A percentile compares a stretch with the other conserved stretches of the same genome.
These are phyloP conservation scores for Aspergillus latus DNA, from an alignment of 2,329 filamentous ascomycete genomes.

Conservation along the genomic window DNA sequence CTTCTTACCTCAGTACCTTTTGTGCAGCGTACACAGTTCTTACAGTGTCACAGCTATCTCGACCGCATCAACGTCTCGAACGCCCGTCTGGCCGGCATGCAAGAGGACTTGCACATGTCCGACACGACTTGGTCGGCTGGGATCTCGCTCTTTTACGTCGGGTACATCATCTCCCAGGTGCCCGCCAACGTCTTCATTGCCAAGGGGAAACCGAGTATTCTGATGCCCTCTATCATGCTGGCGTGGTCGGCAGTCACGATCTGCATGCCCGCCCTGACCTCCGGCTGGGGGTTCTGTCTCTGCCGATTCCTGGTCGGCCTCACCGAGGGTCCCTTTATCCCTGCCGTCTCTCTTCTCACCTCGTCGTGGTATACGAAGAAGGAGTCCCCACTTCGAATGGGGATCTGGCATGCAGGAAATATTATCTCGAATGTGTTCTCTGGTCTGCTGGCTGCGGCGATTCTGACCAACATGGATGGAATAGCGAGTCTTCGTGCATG, in stretches of 20 bases:
- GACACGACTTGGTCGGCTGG: conserved; percentile 16
- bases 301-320: conserved; percentile 13
- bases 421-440: conserved; percentile 14
- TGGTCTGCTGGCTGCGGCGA: conserved; percentile 11
- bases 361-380: conserved; percentile 15
- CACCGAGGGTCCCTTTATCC: conserved; percentile 12
- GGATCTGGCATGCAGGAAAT: conserved; percentile 15
- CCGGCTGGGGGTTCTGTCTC: conserved; percentile 11
- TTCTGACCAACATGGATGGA: conserved; percentile 12
- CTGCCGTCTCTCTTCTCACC: conserved; percentile 10
- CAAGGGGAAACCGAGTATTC: conserved; percentile 9
- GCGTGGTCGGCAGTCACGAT: conserved; percentile 13
- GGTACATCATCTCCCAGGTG: conserved; percentile 13
- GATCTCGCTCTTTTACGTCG: conserved; percentile 16
- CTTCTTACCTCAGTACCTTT: no score
- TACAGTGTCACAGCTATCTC: conserved; percentile 4
- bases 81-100: conserved; percentile 14
- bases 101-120: conserved; percentile 16
- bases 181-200: conserved; percentile 13
- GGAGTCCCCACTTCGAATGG: conserved; percentile 13
- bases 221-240: conserved; percentile 14
- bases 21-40: no score
- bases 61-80: conserved; percentile 17
- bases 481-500: conserved; percentile 8
- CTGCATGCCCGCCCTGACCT: conserved; percentile 15